These are phyloP conservation scores for Calonectria hongkongensis DNA, from an alignment of 2,329 filamentous ascomycete genomes.

Conservation along the genomic window DNA sequence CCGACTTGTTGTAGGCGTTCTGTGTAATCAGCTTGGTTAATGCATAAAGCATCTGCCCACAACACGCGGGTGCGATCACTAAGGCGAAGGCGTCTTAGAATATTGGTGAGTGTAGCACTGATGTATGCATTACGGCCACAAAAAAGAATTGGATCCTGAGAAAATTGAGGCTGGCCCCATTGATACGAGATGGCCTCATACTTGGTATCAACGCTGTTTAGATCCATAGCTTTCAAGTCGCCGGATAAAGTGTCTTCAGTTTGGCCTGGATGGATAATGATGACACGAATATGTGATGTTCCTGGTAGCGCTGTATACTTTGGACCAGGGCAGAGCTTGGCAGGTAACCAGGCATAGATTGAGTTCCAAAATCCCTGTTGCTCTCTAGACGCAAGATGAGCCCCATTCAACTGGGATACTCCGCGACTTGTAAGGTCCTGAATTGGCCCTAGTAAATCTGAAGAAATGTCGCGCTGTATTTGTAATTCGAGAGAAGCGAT, in stretches of 20 bases:
- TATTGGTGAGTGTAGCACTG: not conserved
- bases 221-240: not conserved
- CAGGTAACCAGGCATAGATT: not conserved
- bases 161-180: conserved; percentile 1
- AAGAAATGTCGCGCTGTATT: not conserved
- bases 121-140: not conserved
- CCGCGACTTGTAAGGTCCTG: not conserved
- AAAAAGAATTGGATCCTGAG: not conserved
- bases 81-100: conserved; percentile 2
- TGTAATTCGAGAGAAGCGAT: not conserved
- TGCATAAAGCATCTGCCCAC: conserved; percentile 32
- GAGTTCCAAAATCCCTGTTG: not conserved
- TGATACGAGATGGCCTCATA: conserved; percentile 26
- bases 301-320: conserved; percentile 1
- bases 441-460: not conserved
- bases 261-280: conserved; percentile 10
- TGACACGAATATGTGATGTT: conserved; percentile 1
- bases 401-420: not conserved
- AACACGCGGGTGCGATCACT: not conserved
- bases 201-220: not conserved
- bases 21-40: conserved; percentile 24
- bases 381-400: not conserved
- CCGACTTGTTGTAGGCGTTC: conserved; percentile 26
- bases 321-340: not conserved
- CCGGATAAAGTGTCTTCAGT: not conserved